A percentile compares a stretch with the other conserved stretches of the same genome.
phyloP scores from a whole-genome alignment of 2,329 filamentous ascomycete species.

The Fusarium papillatum region DNA sequence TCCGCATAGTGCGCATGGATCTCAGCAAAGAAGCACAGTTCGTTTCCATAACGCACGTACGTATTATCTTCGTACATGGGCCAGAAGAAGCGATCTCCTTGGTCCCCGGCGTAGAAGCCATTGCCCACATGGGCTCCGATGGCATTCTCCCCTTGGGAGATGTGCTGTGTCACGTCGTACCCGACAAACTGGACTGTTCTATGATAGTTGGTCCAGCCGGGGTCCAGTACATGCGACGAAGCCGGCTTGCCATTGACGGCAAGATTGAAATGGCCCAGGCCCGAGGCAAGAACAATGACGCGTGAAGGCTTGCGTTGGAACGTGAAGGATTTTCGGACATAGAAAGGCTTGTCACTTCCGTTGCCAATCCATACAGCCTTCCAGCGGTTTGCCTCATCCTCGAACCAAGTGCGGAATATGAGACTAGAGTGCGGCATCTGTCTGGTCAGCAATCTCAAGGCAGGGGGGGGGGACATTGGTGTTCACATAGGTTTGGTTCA shows the following conservation, averaged over 20 bases:
- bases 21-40: slow-evolving; percentile 56
- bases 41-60: slow-evolving; percentile 53
- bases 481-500: slow-evolving; percentile 54
- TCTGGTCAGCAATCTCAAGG: neutral
- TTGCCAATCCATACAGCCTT: slow-evolving; percentile 57
- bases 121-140: slow-evolving; percentile 58
- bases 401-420: slow-evolving; percentile 57
- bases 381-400: slow-evolving; percentile 54
- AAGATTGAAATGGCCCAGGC: slow-evolving; percentile 56
- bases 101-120: slow-evolving; percentile 60
- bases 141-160: slow-evolving; percentile 51
- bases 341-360: slow-evolving; percentile 54
- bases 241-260: slow-evolving; percentile 50
- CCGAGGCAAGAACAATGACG: slow-evolving; percentile 53
- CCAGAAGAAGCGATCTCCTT: slow-evolving; percentile 58
- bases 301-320: slow-evolving; percentile 47
- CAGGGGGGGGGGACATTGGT: neutral
- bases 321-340: slow-evolving; percentile 51
- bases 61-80: slow-evolving; percentile 58
- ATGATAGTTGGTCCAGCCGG: slow-evolving; percentile 57
- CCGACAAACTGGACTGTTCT: slow-evolving; percentile 56
- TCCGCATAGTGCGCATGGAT: slow-evolving; percentile 53
- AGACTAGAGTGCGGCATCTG: slow-evolving; percentile 56
- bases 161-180: slow-evolving; percentile 55
- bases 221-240: slow-evolving; percentile 52